phyloP scores from a whole-genome alignment of 805 yeast species.

The Wickerhamiella galacta region DNA sequence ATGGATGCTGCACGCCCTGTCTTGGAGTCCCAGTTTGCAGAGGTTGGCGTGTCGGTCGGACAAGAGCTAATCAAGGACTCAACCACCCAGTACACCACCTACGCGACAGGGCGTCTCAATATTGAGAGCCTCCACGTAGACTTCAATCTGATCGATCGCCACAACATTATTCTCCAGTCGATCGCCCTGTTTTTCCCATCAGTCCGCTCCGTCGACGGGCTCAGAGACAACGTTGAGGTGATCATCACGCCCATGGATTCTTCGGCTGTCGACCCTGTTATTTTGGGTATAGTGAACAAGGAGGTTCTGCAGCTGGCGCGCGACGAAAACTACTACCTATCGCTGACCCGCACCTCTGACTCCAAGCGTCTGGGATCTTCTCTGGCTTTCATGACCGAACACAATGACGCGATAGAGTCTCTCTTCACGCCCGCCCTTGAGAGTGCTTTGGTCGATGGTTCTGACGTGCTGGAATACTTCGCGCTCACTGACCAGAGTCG shows the following conservation, averaged over 20 bases:
- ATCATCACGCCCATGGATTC: conserved; percentile 37
- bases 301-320: conserved; percentile 63
- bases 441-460: conserved; percentile 30
- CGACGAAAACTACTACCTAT: conserved; percentile 60
- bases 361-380: conserved; percentile 49
- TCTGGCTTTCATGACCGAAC: conserved; percentile 81
- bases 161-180: conserved; percentile 51
- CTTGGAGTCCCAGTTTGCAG: conserved; percentile 53
- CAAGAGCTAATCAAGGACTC: conserved; percentile 41
- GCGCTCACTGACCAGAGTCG: conserved; percentile 72
- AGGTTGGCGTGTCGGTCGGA: conserved; percentile 37
- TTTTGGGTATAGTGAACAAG: conserved; percentile 75
- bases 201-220: conserved; percentile 31
- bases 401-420: conserved; percentile 58
- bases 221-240: conserved; percentile 41
- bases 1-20: conserved; percentile 34
- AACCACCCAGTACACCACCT: conserved; percentile 43
- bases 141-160: conserved; percentile 59
- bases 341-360: conserved; percentile 62
- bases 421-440: conserved; percentile 33
- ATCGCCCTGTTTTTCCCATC: conserved; percentile 46
- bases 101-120: conserved; percentile 80
- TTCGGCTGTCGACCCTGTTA: conserved; percentile 44
- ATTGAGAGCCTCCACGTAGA: conserved; percentile 45
- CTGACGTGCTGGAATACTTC: conserved; percentile 40